These are phyloP conservation scores for Gossypium rotundifolium DNA, from an alignment of 345 rosid genomes.

Conservation along the genomic window DNA sequence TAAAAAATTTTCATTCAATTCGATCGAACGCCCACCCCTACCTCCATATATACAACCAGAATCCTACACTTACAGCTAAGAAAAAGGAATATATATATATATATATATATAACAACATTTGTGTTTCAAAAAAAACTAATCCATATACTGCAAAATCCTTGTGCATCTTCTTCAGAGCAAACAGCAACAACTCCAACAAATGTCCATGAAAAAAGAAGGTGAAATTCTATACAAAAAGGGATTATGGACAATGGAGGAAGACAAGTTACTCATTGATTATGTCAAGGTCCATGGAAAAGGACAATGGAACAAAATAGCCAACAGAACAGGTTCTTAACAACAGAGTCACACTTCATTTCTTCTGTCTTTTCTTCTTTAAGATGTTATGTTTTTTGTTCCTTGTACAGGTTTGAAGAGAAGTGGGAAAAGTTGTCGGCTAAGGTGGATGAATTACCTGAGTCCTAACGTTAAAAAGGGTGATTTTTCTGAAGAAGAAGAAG, in stretches of 20 bases:
- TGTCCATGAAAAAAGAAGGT: slow-evolving; percentile 22
- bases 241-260: slow-evolving; percentile 61
- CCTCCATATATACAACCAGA: background rate
- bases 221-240: slow-evolving; percentile 43
- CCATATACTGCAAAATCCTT: background rate
- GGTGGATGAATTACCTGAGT: slow-evolving; percentile 59
- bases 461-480: slow-evolving; percentile 42
- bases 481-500: slow-evolving; percentile 53
- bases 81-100: too few relatives aligned
- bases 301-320: slow-evolving; percentile 49
- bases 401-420: slow-evolving; percentile 50
- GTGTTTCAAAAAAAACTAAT: background rate
- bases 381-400: background rate
- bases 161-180: background rate
- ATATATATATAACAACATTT: background rate
- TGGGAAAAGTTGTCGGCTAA: slow-evolving; percentile 62
- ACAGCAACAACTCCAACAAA: background rate
- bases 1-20: too few relatives aligned
- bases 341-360: background rate
- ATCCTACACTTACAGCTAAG: background rate
- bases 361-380: background rate
- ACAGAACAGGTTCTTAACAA: slow-evolving; percentile 34
- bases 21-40: too few relatives aligned
- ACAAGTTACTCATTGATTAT: slow-evolving; percentile 46
- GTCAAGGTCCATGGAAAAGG: slow-evolving; percentile 47